Evolutionary conservation across 176 grass and related monocot genomes (phyloP), one percentile per base, ranked within the genome.

Genomic region (Musa itinerans): DNA sequence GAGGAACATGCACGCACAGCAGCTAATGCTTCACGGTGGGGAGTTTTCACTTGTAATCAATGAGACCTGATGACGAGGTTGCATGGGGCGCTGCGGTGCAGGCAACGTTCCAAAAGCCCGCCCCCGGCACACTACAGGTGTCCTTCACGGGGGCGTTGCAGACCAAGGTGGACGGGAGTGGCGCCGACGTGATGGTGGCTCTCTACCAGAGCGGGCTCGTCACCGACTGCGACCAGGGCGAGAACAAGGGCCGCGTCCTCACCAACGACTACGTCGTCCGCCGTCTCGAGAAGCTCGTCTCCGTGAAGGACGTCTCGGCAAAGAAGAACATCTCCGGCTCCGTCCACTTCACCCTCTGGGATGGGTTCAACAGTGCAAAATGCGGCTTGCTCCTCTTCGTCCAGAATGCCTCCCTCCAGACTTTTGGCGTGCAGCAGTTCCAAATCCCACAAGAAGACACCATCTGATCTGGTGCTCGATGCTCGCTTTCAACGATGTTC

Each of bases 221-320:
- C 52, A 97, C 93, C 2, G 85, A 93, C 53, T 83, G 90, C 83
- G 84, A 73, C 52, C 75, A 77, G 78, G 94, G 94, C 48, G 94
- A 89, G 82, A 93, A 98, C 88, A 91, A 91, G 63, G 90, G 94
- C 50, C 85, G 84, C 65, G 69, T 87, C 26, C 83, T 93, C 71
- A 86, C 89, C 4, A 93, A 87, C 63, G 94, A 91, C 76, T 86
- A 93, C 80, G 90, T 93, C 8, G 94, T 98, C 81, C 90, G 94
- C 14, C 77, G 88, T 61, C 72, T 93, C 51, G 88, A 91, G 88
- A 98, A 98, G 81, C 70, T 92, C 63, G 69, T 85, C n/a, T 68
- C 80, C 22, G 73, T 82, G 63, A 85, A 88, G 68, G 88, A 89
- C 75, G 53, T 83, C 11, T 85, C 90, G 1, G 85, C 86, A 1